A percentile compares a stretch with the other conserved stretches of the same genome.
Conservation (phyloP, 2,329 filamentous ascomycete species). For the Fusarium sarcochroum region DNA sequence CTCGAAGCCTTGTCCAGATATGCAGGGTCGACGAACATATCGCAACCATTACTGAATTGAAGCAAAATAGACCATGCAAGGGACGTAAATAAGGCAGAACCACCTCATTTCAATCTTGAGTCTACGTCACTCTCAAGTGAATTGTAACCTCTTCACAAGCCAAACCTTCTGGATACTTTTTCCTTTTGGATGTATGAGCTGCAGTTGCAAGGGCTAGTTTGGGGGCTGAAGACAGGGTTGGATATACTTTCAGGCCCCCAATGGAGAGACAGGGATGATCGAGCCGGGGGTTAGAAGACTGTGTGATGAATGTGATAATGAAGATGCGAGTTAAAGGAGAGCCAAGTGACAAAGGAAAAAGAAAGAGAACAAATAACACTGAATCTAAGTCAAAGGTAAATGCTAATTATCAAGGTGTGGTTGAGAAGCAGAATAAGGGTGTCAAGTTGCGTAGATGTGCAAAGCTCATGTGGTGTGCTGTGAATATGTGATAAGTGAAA, state of each 20-base stretch:
- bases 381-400: no score
- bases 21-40: not conserved
- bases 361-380: no score
- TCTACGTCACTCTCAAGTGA: not conserved
- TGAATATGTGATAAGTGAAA: no score
- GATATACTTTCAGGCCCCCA: constrained; percentile 26
- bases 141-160: not conserved
- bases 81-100: not conserved
- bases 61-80: not conserved
- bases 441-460: no score
- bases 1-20: not conserved
- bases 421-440: no score
- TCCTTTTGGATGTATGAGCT: not conserved
- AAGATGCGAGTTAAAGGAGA: not conserved
- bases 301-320: not conserved
- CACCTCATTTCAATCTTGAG: not conserved
- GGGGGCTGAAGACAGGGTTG: not conserved
- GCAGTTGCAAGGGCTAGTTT: not conserved
- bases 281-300: constrained; percentile 7
- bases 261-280: constrained; percentile 20
- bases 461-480: no score
- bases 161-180: not conserved
- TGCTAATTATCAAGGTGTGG: no score
- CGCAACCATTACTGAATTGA: not conserved
- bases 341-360: no score